Evolutionary conservation across 163 green algal species (phyloP), one percentile per base, ranked within the genome.

Genomic region (Smithsoniella earleae): DNA sequence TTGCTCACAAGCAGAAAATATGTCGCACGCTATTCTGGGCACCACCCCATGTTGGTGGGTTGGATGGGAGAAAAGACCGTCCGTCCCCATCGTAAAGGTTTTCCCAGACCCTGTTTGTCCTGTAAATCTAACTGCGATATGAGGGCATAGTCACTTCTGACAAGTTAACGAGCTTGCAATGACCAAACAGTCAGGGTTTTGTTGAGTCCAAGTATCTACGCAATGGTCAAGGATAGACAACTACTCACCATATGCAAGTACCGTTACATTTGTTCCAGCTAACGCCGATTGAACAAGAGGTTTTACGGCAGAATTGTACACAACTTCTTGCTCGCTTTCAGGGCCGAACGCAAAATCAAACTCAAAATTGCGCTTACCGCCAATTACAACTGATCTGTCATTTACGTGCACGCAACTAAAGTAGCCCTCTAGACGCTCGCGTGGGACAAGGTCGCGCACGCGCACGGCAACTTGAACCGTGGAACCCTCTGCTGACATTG

Each of bases 81-180:
- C 55, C 18, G 55, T 66, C 4, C 55, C 55, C 55, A 66, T 66
- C n/a, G 55, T 66, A 38, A 45, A 34, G 16, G 55, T 66, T 8
- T 66, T 66, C 20, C 55, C 55, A 3, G 55, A 66, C 25, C 55
- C 55, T n/a, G 55, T 66, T 31, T 66, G 55, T n/a, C 55, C 55
- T 66, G 22, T 37, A 66, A 27, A 64, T 27, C 6, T 22, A 27
- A 49, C 10, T 49, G 10, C 40, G 40, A 13, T 49, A 49, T 49
- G 13, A 13, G 40, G 10, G 10, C 40, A n/a, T n/a, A n/a, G n/a
- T n/a, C n/a, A n/a, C n/a, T n/a, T n/a, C n/a, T n/a, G n/a, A n/a
- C n/a, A n/a, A n/a, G n/a, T n/a, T n/a, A n/a, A n/a, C n/a, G n/a
- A n/a, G n/a, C n/a, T n/a, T n/a, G n/a, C n/a, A n/a, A n/a, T n/a